phyloP scores from a whole-genome alignment of 495 filamentous ascomycete genomes.

The Podospora bellae-mahoneyi region DNA sequence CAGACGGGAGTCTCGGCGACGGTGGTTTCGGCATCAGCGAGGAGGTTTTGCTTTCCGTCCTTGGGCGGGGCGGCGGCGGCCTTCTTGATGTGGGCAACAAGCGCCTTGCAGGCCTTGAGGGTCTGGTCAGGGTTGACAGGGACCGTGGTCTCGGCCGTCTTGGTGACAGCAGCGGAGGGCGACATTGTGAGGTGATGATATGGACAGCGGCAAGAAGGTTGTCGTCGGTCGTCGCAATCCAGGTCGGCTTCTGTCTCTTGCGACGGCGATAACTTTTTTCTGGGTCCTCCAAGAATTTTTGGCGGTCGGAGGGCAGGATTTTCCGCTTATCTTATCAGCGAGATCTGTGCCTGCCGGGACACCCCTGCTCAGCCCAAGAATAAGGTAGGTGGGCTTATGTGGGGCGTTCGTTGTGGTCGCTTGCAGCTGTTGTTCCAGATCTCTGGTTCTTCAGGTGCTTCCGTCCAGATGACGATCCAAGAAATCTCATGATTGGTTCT shows the following conservation, averaged over 20 bases:
- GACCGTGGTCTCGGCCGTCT: slow-evolving; percentile 31
- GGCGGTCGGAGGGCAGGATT: slow-evolving; percentile 16
- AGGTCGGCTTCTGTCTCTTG: slow-evolving; percentile 1
- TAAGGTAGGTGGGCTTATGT: slow-evolving; percentile 15
- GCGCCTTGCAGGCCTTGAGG: slow-evolving; percentile 73
- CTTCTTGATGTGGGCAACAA: slow-evolving; percentile 74
- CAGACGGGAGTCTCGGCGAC: slow-evolving; percentile 60
- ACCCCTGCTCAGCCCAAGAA: slow-evolving; percentile 10
- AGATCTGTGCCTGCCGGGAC: slow-evolving; percentile 1
- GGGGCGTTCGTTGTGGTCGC: slow-evolving; percentile 11
- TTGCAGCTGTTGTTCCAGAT: slow-evolving; percentile 22
- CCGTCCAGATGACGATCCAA: background rate
- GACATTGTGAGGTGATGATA: slow-evolving; percentile 27
- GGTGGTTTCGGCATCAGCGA: slow-evolving; percentile 56
- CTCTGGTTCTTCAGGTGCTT: slow-evolving; percentile 2
- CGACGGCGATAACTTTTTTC: slow-evolving; percentile 12
- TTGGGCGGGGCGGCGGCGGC: slow-evolving; percentile 54
- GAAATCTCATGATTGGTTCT: background rate
- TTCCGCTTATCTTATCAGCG: slow-evolving; percentile 25
- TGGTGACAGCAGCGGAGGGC: slow-evolving; percentile 27
- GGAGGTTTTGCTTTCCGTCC: slow-evolving; percentile 67
- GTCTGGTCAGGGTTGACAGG: slow-evolving; percentile 56
- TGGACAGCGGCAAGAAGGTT: background rate
- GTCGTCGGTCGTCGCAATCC: slow-evolving; percentile 18
- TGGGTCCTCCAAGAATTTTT: slow-evolving; percentile 27